phyloP scores from a whole-genome alignment of 1,284 basidiomycete species.

The Pseudozyma pruni region DNA sequence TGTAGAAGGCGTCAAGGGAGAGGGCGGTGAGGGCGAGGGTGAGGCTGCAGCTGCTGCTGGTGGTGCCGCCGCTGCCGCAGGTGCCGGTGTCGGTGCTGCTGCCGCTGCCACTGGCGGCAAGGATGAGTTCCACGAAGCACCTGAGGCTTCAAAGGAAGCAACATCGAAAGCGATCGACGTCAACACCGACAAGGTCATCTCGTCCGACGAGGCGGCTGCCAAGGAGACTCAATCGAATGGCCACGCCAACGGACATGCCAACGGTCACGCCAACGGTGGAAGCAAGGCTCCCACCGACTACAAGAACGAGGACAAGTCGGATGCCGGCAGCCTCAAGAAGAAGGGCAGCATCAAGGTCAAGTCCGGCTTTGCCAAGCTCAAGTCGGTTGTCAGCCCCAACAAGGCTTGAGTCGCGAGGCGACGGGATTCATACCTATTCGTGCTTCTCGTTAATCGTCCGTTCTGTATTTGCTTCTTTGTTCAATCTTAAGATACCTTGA shows the following conservation, averaged over 20 bases:
- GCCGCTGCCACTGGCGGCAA: constrained; percentile 20
- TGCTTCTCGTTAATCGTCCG: constrained; percentile 4
- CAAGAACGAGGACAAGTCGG: constrained; percentile 27
- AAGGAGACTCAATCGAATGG: constrained; percentile 7
- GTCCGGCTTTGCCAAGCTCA: constrained; percentile 45
- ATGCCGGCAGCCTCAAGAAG: constrained; percentile 29
- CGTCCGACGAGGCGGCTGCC: constrained; percentile 43
- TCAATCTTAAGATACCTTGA: constrained; percentile 13
- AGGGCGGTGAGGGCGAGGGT: constrained; percentile 7
- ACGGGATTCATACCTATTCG: no score
- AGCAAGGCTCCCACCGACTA: constrained; percentile 28
- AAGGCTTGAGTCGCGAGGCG: constrained; percentile 15
- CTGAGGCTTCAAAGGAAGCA: constrained; percentile 29
- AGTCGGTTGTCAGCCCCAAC: constrained; percentile 28
- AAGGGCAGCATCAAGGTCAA: constrained; percentile 26
- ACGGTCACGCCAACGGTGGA: constrained; percentile 21
- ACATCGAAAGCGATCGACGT: constrained; percentile 31
- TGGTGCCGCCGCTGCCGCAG: constrained; percentile 31
- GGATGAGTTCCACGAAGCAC: constrained; percentile 46
- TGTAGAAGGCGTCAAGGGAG: constrained; percentile 1
- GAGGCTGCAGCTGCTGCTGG: constrained; percentile 23
- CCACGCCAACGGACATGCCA: constrained; percentile 10
- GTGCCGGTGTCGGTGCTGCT: constrained; percentile 22
- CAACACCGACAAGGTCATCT: constrained; percentile 45
- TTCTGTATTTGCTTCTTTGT: constrained; percentile 1